Base-by-base conservation (phyloP, 371 early-diverging fungal genomes). In the Lichtheimia hyalospora region DNA sequence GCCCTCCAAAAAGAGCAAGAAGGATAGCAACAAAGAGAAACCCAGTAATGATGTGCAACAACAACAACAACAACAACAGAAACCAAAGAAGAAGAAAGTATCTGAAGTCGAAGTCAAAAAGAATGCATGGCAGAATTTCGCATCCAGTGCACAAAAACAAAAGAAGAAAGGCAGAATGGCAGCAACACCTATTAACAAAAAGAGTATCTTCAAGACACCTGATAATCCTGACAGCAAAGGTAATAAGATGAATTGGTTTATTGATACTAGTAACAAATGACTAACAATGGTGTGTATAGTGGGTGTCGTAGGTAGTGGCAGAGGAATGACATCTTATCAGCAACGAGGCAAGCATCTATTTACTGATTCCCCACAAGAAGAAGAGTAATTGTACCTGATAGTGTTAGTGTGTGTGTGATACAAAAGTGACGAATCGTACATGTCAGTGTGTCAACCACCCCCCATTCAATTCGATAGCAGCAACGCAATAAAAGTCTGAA, bases 91-190 rank as follows among this genome's bases (percentile, higher is more conserved):
- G 61, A 82, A 79, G 54, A 81, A 84, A 66, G 81, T 84, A 8
- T 69, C 66, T 41, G 93, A 90, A 65, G 88, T 88, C 54, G 78
- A 83, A 15, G 79, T 81, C 63, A 91, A 90, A 66, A 92, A 93
- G 69, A 81, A 86, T 61, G 85, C 87, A 12, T 93, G 93, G 93
- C 73, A 89, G 52, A 82, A 79, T 28, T 93, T 93, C 74, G 90
- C 91, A 3, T 81, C 77, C 20, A 79, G 82, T 1, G 58, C 73
- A 44, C 69, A 67, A 25, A 81, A 71, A 40, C 80, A 80, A 56
- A 77, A 80, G 49, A 85, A 83, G 61, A 76, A 75, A 55, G 52
- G 57, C 18, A 69, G 57, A 13, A 59, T 61, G 49, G 57, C 58
- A 16, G 65, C 68, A 12, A 66, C 69, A 3, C 74, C 79, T 0